Evolutionary conservation across 768 basidiomycete species (phyloP), one percentile per base, ranked within the genome.

Genomic region (Aureoboletus auriporus): DNA sequence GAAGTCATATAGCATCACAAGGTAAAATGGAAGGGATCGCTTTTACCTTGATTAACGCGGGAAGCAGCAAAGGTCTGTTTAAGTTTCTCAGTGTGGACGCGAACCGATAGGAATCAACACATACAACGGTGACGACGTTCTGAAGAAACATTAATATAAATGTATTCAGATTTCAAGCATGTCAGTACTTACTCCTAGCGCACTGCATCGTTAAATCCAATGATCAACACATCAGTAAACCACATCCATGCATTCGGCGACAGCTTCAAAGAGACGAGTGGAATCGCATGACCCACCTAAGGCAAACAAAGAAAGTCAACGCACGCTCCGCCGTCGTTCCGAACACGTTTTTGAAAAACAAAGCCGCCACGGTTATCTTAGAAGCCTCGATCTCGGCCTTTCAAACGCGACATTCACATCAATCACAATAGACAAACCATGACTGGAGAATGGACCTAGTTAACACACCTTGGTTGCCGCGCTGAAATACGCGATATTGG

Each of bases 331-430:
- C 81, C 5, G 67, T 49, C 0, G 58, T 54, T 5, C 82, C 81
- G 43, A 83, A 84, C 7, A 83, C 80, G 14, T 79, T 78, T 46
- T 67, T 58, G 60, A 83, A 83, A 59, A 82, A 83, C 30, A 83
- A 58, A 0, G 78, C 70, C 4, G 82, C 82, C n/a, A 83, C 79
- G 0, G 79, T 80, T 6, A 76, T 75, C 0, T 75, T 77, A 0
- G 73, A 69, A 8, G 70, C 61, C 30, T 69, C 44, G 31, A 84
- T 80, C 51, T 80, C 69, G 6, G 71, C 61, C 58, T 78, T 35
- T 33, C 33, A 14, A 11, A 33, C 11, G 10, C 9, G 14, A 11
- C 33, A 14, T 33, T 33, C 33, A 14, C 10, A 14, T 33, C 33
- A 5, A 33, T 14, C 33, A 1, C 33, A 14, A 33, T 33, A 13